Evolutionary conservation across 352 stramenopile genomes (phyloP), one percentile per base, ranked within the genome.

Genomic region (Thalassiosira livingstoniorum): DNA sequence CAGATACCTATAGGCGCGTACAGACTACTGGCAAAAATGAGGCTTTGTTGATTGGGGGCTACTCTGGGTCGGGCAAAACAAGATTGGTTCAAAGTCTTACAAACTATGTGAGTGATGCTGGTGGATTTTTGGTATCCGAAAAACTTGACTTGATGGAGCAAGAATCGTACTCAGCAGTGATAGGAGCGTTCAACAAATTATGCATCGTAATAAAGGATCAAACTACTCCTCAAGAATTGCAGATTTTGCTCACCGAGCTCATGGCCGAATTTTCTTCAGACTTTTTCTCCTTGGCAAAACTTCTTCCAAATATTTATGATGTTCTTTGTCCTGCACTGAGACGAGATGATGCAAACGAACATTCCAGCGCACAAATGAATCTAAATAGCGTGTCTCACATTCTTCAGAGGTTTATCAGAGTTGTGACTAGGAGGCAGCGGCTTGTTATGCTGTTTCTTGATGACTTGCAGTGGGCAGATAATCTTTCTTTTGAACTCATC

Each of bases 41-140:
- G 47, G 72, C 78, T 4, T 68, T 86, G 39, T 74, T 86, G 13
- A 75, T 87, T 63, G 65, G 37, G 1, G 80, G 80, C 35, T 87
- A 62, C 45, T 80, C 67, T 32, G 79, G 75, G 2, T 61, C 27
- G 42, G 75, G 75, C 10, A 83, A 83, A 27, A 73, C 34, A 3
- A 60, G 34, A 42, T 47, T 83, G 11, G 67, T 83, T 18, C 5
- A 83, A 4, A 70, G 60, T n/a, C 57, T 83, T n/a, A 74, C 37
- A n/a, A 42, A 47, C 2, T 25, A 62, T 10, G 68, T 83, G 1
- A 43, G 54, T 53, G 29, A 43, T 15, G 37, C 45, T 27, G 75
- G 62, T 1, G 75, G 75, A 15, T 83, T 78, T 75, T 66, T 83
- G 27, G 21, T 83, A 0, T 62, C 66, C 10, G 66, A 83, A 2